Evolutionary conservation across 139 green algal genomes (phyloP).

Genomic region (Coelastrella sp.): DNA sequence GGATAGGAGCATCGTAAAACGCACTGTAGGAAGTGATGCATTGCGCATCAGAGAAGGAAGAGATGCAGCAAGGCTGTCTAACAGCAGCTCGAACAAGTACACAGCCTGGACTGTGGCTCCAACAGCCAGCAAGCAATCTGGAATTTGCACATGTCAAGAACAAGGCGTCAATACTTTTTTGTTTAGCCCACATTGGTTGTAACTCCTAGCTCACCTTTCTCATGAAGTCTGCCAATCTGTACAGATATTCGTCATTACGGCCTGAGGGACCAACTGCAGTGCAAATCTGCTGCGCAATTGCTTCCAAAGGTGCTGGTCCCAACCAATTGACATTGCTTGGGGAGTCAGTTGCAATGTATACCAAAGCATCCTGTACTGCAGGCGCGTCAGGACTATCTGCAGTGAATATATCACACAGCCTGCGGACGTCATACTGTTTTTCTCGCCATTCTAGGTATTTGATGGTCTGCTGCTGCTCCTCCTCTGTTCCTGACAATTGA

Average conservation of each 20-base stretch:
- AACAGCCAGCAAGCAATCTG: too few relatives aligned
- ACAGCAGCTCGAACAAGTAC: too few relatives aligned
- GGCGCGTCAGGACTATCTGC: constrained; percentile 20
- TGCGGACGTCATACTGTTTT: constrained; percentile 87
- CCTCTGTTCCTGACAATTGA: constrained; percentile 54
- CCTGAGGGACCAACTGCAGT: constrained; percentile 65
- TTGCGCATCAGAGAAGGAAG: too few relatives aligned
- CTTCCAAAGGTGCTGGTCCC: constrained; percentile 59
- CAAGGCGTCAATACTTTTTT: background rate
- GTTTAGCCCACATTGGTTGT: background rate
- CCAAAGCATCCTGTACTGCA: constrained; percentile 45
- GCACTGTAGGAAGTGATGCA: too few relatives aligned
- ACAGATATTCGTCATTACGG: constrained; percentile 82
- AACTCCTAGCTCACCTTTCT: constrained; percentile 37
- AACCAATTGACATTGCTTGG: constrained; percentile 76
- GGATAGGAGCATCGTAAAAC: background rate
- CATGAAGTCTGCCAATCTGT: constrained; percentile 67
- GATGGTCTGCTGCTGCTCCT: constrained; percentile 63
- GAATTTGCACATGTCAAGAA: background rate
- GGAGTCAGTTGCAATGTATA: constrained; percentile 68
- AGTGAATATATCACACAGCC: constrained; percentile 59
- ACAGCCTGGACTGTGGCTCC: too few relatives aligned
- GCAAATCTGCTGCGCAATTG: constrained; percentile 63
- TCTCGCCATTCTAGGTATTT: constrained; percentile 83
- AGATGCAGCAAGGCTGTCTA: too few relatives aligned